Evolutionary conservation across 495 filamentous ascomycete genomes (phyloP).

Genomic region (Daldinia bambusicola): DNA sequence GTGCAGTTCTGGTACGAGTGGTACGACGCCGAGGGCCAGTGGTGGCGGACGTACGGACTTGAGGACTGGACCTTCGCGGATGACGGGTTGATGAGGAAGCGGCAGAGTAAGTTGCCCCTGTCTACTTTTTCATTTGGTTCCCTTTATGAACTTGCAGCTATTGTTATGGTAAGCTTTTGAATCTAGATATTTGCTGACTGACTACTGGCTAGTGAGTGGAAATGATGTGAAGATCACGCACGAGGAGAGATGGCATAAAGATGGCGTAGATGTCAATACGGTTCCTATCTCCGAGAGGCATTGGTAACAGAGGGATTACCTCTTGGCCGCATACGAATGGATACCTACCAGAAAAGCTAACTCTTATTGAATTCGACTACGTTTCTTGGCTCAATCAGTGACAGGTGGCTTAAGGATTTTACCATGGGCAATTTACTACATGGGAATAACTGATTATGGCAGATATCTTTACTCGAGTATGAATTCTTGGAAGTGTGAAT

Average conservation of each 20-base stretch:
- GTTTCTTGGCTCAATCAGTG: too few species aligned
- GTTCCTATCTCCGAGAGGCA: constrained; percentile 78
- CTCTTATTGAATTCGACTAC: background rate
- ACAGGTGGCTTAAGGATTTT: too few species aligned
- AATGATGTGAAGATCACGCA: constrained; percentile 80
- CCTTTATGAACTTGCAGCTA: too few species aligned
- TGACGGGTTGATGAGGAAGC: constrained; percentile 84
- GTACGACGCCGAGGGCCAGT: constrained; percentile 76
- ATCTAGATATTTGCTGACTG: constrained; percentile 2
- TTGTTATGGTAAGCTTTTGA: too few species aligned
- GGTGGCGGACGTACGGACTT: constrained; percentile 90
- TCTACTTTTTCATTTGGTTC: background rate
- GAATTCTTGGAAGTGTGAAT: too few species aligned
- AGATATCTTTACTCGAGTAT: too few species aligned
- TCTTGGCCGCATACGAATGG: background rate
- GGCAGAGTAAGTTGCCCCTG: constrained; percentile 62
- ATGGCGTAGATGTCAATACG: constrained; percentile 77
- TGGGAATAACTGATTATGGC: too few species aligned
- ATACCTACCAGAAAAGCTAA: background rate
- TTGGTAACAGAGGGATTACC: constrained; percentile 64
- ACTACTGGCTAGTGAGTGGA: constrained; percentile 69
- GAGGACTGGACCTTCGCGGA: constrained; percentile 92
- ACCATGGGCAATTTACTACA: too few species aligned
- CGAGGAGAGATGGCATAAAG: constrained; percentile 72
- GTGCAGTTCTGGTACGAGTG: constrained; percentile 97